These are phyloP conservation scores for Chaetomiaceae sp. DNA, from an alignment of 2,329 filamentous ascomycete genomes.

Conservation along the genomic window DNA sequence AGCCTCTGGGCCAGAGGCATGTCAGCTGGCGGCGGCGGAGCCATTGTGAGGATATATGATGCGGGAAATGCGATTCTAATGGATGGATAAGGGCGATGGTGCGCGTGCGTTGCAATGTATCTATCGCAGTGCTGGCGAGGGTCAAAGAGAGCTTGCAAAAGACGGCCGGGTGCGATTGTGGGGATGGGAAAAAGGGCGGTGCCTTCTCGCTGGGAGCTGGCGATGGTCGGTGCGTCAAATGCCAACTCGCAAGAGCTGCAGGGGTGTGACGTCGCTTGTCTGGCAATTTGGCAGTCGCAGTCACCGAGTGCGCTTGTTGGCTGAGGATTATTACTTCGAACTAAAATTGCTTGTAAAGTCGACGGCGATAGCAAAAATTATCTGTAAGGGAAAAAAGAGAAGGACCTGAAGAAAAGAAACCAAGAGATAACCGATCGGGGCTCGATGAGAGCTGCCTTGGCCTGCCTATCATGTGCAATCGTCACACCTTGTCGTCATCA, in stretches of 20 bases:
- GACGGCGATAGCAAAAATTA: no score
- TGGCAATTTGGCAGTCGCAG: no score
- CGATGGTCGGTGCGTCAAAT: slow-evolving; percentile 22
- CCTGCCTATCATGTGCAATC: slow-evolving; percentile 2
- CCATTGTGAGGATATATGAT: slow-evolving; percentile 44
- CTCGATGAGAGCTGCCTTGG: slow-evolving; percentile 3
- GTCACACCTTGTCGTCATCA: slow-evolving; percentile 24
- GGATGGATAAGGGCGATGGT: neutral
- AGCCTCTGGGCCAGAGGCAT: slow-evolving; percentile 72
- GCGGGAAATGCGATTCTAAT: neutral
- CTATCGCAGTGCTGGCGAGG: neutral
- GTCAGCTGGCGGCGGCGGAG: slow-evolving; percentile 67
- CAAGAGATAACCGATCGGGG: neutral
- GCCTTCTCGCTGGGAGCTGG: slow-evolving; percentile 12
- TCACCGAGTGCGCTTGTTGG: no score
- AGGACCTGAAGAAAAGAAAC: neutral
- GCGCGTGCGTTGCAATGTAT: slow-evolving; percentile 5
- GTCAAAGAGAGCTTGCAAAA: slow-evolving; percentile 14
- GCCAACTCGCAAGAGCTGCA: slow-evolving; percentile 6
- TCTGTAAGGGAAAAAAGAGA: no score
- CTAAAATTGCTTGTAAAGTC: no score
- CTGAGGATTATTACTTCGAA: no score
- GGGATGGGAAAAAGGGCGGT: slow-evolving; percentile 18
- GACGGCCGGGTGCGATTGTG: slow-evolving; percentile 19
- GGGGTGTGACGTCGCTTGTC: slow-evolving; percentile 18